Base-by-base conservation (phyloP, 2,329 filamentous ascomycete species). In the Colletotrichum sojae region DNA sequence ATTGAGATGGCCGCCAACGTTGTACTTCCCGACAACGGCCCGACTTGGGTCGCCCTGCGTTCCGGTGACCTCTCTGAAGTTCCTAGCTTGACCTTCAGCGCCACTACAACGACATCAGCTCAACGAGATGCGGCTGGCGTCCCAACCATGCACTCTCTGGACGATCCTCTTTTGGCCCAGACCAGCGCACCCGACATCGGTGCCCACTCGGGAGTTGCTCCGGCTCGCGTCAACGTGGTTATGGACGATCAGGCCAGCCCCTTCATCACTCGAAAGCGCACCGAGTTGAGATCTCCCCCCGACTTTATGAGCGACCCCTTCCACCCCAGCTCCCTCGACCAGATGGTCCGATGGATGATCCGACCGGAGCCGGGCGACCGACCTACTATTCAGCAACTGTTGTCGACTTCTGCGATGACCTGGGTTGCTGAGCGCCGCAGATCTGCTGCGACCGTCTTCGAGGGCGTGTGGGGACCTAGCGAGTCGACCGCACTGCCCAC, bases 1-100 rank as follows among this genome's bases (percentile, higher is more conserved):
- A 89, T 98, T 57, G 96, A 99, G 82, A 96, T 95, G 75, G 95
- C 94, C 27, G 94, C 93, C 71, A 99, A 99, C 76, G 94, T 97
- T 58, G 91, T 94, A 71, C 90, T 99, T 31, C 96, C 96, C 0
- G 94, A 98, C 76, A 97, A 98, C 73, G 96, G 96, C 53, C 88
- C 91, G 16, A 93, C 92, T 16, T 99, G 96, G 96, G 91, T 95
- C 76, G 94, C 94, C 55, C 87, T 99, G 54, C 90, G 96, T 56
- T 93, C 92, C 64, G 95, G 94, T 43, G 95, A 98, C 77, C 91
- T 98, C 77, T 94, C 92, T 67, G 93, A 95, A 73, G 89, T 98
- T 15, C 95, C 95, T 2, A 94, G 92, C 76, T 86, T 99, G 66
- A 98, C 94, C 2, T 95, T 91, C 83, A 94, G 91, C 73, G 91